These are phyloP conservation scores for Kodamaea kakaduensis DNA, from an alignment of 805 yeast species.

Conservation along the genomic window DNA sequence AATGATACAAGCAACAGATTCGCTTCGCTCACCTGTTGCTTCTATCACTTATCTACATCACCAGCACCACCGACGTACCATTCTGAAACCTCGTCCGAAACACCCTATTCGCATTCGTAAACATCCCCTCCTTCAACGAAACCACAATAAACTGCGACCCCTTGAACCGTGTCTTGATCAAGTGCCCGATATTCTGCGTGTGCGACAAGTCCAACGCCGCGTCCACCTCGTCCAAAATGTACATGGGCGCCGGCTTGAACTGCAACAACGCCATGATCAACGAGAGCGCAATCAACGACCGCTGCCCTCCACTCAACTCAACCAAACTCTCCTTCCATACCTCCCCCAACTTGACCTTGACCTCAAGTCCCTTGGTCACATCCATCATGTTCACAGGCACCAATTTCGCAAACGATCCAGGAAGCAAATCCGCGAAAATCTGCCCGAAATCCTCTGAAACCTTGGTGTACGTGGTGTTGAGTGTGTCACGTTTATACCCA, in stretches of 20 bases:
- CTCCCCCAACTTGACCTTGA: conserved; percentile 81
- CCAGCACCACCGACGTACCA: conserved; percentile 88
- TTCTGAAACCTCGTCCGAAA: conserved; percentile 93
- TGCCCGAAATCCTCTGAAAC: conserved; percentile 88
- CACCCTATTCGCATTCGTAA: conserved; percentile 91
- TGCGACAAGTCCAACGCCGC: conserved; percentile 97
- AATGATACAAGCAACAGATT: too few relatives aligned
- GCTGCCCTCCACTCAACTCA: conserved; percentile 95
- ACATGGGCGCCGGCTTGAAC: conserved; percentile 98
- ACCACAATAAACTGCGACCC: conserved; percentile 97
- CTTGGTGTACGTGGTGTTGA: conserved; percentile 78
- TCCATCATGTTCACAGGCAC: conserved; percentile 78
- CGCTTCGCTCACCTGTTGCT: not conserved
- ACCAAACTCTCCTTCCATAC: conserved; percentile 96
- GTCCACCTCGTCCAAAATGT: conserved; percentile 95
- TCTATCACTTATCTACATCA: conserved; percentile 40
- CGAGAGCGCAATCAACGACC: conserved; percentile 90
- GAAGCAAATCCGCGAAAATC: conserved; percentile 82
- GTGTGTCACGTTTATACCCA: conserved; percentile 77
- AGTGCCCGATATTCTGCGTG: conserved; percentile 95
- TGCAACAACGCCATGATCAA: conserved; percentile 87
- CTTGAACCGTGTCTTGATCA: conserved; percentile 90
- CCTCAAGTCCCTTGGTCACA: conserved; percentile 86
- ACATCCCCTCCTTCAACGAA: conserved; percentile 96
- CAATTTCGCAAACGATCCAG: conserved; percentile 84